Conservation (phyloP, 192 early-diverging fungal genomes). For the Cladochytrium replicatum region DNA sequence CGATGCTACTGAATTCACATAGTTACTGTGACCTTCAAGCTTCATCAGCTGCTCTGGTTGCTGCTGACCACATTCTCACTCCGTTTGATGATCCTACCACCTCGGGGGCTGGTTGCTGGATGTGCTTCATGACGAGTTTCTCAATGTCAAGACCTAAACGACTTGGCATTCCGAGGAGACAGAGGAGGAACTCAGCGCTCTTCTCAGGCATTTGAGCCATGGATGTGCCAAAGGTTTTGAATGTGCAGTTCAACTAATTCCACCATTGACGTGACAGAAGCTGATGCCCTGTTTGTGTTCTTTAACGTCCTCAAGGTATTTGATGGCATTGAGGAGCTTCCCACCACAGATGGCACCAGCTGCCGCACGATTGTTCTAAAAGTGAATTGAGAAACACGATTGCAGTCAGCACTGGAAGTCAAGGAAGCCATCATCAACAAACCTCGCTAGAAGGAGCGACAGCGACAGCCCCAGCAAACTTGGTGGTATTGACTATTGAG, state of each 20-base stretch:
- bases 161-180: slow-evolving; percentile 95
- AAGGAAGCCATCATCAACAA: slow-evolving; percentile 13
- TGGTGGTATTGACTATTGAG: too few relatives aligned
- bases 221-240: slow-evolving; percentile 85
- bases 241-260: slow-evolving; percentile 94
- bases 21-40: too few relatives aligned
- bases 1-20: too few relatives aligned
- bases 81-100: too few relatives aligned
- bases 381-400: slow-evolving; percentile 29
- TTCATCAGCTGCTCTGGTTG: too few relatives aligned
- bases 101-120: slow-evolving; percentile 95
- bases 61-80: too few relatives aligned
- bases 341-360: slow-evolving; percentile 87
- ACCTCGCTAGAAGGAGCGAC: slow-evolving; percentile 87
- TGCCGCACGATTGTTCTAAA: slow-evolving; percentile 98
- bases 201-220: slow-evolving; percentile 95
- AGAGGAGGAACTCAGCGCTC: slow-evolving; percentile 85
- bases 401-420: background rate
- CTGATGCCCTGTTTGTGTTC: slow-evolving; percentile 95
- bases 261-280: slow-evolving; percentile 93
- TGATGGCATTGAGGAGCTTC: slow-evolving; percentile 84
- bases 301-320: slow-evolving; percentile 88
- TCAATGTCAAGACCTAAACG: slow-evolving; percentile 77
- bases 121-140: slow-evolving; percentile 82
- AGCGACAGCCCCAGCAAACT: slow-evolving; percentile 75